A percentile compares a stretch with the other conserved stretches of the same genome.
Evolutionary conservation across 148 eudicot species (phyloP).

Genomic region (Silene uniflora): DNA sequence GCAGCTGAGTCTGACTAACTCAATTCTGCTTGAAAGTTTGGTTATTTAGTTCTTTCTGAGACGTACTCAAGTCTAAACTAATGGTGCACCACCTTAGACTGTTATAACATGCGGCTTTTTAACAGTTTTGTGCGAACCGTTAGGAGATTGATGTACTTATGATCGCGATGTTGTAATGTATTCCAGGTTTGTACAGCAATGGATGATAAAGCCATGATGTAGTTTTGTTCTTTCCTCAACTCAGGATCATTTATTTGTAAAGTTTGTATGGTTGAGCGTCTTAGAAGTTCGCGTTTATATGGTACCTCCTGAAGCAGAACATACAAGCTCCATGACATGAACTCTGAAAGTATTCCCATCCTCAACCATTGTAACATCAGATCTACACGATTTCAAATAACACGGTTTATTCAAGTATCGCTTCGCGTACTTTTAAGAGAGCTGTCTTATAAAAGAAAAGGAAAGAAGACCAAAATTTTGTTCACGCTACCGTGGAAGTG

Average conservation of each 20-base stretch:
- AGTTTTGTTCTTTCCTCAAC: conserved; percentile 28
- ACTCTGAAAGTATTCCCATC: not conserved
- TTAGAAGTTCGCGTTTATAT: conserved; percentile 10
- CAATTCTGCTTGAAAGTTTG: no score
- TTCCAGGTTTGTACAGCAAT: conserved; percentile 36
- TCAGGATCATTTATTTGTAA: conserved; percentile 22
- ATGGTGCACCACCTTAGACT: not conserved
- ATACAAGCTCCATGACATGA: conserved; percentile 10
- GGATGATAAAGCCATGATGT: conserved; percentile 25
- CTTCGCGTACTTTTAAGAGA: conserved; percentile 10
- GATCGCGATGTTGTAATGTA: not conserved
- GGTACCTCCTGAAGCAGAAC: conserved; percentile 6
- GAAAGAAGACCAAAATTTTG: not conserved
- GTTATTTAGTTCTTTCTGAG: not conserved
- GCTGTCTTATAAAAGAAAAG: not conserved
- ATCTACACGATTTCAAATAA: conserved; percentile 15
- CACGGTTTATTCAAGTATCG: conserved; percentile 7
- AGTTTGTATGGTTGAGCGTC: conserved; percentile 11
- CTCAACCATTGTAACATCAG: conserved; percentile 1
- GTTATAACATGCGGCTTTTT: not conserved
- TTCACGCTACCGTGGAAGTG: conserved; percentile 12
- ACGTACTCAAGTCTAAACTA: not conserved
- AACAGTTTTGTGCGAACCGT: not conserved
- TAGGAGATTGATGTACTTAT: conserved; percentile 1
- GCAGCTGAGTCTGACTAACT: no score